phyloP scores from a whole-genome alignment of 352 stramenopile genomes.

The Globisporangium camurandrum region DNA sequence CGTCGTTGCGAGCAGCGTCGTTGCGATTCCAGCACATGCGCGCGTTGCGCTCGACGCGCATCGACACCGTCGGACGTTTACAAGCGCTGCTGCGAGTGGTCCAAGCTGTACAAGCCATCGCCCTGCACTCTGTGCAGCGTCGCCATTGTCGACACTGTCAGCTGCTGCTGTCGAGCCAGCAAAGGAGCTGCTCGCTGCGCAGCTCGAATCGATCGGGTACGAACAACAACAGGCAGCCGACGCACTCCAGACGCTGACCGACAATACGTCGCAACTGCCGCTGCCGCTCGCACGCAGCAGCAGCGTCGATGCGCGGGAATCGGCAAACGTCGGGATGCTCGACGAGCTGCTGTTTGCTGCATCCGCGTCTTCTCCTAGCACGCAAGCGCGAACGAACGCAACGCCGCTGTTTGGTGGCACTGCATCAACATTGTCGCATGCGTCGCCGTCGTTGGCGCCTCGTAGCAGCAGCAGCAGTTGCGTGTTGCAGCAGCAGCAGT shows the following conservation, averaged over 20 bases:
- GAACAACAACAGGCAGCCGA: conserved; percentile 27
- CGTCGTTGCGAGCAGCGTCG: background rate
- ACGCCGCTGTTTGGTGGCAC: conserved; percentile 11
- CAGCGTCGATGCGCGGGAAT: background rate
- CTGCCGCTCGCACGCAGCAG: background rate
- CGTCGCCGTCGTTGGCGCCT: no score
- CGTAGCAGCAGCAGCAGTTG: background rate
- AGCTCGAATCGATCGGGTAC: conserved; percentile 46
- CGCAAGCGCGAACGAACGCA: conserved; percentile 23
- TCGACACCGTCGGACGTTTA: background rate
- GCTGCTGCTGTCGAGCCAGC: conserved; percentile 26
- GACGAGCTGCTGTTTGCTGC: conserved; percentile 17
- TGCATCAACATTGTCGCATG: no score
- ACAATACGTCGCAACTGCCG: conserved; percentile 15
- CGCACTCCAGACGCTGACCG: conserved; percentile 24
- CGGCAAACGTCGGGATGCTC: conserved; percentile 7
- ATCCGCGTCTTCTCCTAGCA: no score
- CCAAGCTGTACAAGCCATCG: background rate
- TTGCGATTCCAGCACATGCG: background rate
- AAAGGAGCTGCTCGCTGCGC: conserved; percentile 33
- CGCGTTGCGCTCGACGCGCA: background rate
- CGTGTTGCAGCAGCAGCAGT: background rate
- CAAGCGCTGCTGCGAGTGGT: background rate
- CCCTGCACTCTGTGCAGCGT: background rate
- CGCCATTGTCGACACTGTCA: background rate